Evolutionary conservation across 345 rosid genomes (phyloP).

Genomic region (Brassica napus): Da-Ae NC_063437.1:20250001-20250500

Average conservation of each 20-base stretch:
- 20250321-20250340: conserved; percentile 11
- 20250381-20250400: conserved; percentile 31
- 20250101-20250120: neutral
- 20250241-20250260: no score
- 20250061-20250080: neutral
- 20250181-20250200: conserved; percentile 33
- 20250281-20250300: conserved; percentile 37
- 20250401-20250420: conserved; percentile 26
- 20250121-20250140: neutral
- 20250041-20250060: neutral
- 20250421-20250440: conserved; percentile 38
- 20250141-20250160: conserved; percentile 1
- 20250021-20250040: neutral
- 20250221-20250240: conserved; percentile 32
- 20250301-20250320: conserved; percentile 34
- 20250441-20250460: conserved; percentile 35
- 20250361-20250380: conserved; percentile 6
- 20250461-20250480: conserved; percentile 20
- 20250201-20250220: conserved; percentile 31
- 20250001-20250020: neutral
- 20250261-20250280: no score
- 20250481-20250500: conserved; percentile 23
- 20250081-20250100: neutral
- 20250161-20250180: neutral
- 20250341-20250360: conserved; percentile 18